Evolutionary conservation across 2,329 filamentous ascomycete genomes (phyloP), one percentile per base, ranked within the genome.

Genomic region (Cladophialophora carrionii): DNA sequence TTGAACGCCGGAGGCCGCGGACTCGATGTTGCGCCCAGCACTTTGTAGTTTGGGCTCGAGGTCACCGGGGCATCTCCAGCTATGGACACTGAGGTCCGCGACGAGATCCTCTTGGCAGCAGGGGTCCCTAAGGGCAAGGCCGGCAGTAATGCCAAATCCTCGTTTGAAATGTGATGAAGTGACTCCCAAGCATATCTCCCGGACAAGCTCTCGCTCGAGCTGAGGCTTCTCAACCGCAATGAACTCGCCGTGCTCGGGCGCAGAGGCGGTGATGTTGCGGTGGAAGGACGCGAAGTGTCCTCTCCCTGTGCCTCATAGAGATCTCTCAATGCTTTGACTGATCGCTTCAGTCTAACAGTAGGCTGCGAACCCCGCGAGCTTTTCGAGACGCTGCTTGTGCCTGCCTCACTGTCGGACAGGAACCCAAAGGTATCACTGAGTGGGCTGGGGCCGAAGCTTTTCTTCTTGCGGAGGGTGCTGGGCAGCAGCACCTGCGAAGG

Each of bases 401-500:
- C 64, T 41, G 55, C 37, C 14, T 65, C 58, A 17, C 43, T 59
- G 31, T 62, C 54, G 26, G 61, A 61, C 6, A 57, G 43, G 22
- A 63, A 63, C 7, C 60, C 61, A 20, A 69, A 65, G 49, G 57
- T 53, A 22, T 67, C 62, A 48, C 32, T 55, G 37, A 52, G 59
- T 4, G 60, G 52, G 53, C 66, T 66, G 7, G 55, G 62, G n/a
- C 63, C 51, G 20, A 48, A 54, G 49, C 66, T 67, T 56, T 61
- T 68, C 62, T 70, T 63, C 48, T 67, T 70, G 26, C 65, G 65
- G 22, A 72, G 74, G 3, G 78, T 75, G 48, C 74, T 76, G 5
- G 79, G 80, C 14, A 79, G 68, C 32, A 82, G 73, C 24, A 81
- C 74, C 68, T 82, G 80, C 57, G 78, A 77, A 17, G 79, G 77